Evolutionary conservation across 1,284 basidiomycete genomes (phyloP), one percentile per base, ranked within the genome.

Genomic region (Heimioporus punctisporus): DNA sequence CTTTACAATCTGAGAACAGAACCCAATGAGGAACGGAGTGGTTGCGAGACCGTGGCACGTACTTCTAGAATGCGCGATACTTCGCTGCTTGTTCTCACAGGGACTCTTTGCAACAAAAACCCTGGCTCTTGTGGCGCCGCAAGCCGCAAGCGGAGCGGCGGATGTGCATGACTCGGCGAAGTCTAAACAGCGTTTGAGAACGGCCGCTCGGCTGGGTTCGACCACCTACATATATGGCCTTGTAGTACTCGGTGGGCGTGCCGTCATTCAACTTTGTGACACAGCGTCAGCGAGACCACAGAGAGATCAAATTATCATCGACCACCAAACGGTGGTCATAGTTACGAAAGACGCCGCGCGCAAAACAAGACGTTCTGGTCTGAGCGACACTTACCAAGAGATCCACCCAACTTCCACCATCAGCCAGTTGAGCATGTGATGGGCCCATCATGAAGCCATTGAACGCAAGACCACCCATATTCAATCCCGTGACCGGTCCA

Each of bases 21-120:
- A 6, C n/a, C 30, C 39, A 40, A 21, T 21, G 47, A 48, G 31
- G 23, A 46, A 53, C 4, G 42, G 24, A 30, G 34, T 37, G 6
- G 30, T 34, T 43, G 21, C 48, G 23, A 42, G 46, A 26, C 21
- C 51, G 50, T 24, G 26, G 44, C 17, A 60, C 69, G 55, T 63
- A 86, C 88, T 74, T 92, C 88, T 24, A 92, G 65, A 46, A 91
- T 79, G 7, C 79, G 84, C 81, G 84, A 88, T 4, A 88, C 81
- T 62, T 92, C 84, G 60, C 81, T 84, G 66, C 90, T 76, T 34
- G 76, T 88, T 51, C 80, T 81, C 12, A 92, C 87, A 5, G 84
- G 87, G 5, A 91, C 76, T 54, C 79, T 78, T 58, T 89, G 82
- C 11, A 92, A 76, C 7, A 84, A 59, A 60, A 90, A 90, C 0